Base-by-base conservation (phyloP, 2,329 filamentous ascomycete genomes). In the Pleomassaria siparia region DNA sequence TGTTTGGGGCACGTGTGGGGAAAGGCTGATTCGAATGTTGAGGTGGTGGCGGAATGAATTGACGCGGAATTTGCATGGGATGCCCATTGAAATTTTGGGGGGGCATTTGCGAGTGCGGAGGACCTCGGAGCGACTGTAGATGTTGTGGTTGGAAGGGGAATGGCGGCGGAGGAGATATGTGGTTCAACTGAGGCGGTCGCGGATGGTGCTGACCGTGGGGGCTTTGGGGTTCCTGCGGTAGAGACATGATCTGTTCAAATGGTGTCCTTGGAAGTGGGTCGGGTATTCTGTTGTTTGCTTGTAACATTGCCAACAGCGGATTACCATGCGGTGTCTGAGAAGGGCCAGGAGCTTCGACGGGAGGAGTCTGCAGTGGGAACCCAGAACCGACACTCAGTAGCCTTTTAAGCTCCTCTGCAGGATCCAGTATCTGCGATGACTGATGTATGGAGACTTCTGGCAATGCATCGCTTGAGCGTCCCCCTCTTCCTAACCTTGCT, bases 231-330 rank as follows among this genome's bases (percentile, higher is more conserved):
- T 80, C 77, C 22, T 77, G 64, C 18, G 78, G 74, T 21, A 79
- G 75, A 4, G 67, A 63, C 42, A 75, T 69, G 15, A 75, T 73
- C 51, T 83, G 80, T 12, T 86, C 81, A 25, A 81, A 66, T 8
- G 82, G 79, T 4, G 80, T 82, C 30, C 49, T 57, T 3, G 70
- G 70, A 7, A 55, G 33, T 8, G 51, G 47, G 18, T 40, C 39
- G 37, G 46, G 46, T 33, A 53, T 50, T 40, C 51, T 51, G 43
- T 48, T 58, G 51, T 50, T 60, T 28, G 51, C 64, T 37, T 56
- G 71, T 52, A 87, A 71, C 54, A 87, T 72, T 13, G 80, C 77
- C 43, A 86, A 69, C 39, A 87, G 73, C 28, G 76, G 76, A 58
- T 76, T 79, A 25, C 54, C 32, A 30, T 58, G 55, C 21, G 58